Conservation (phyloP, 345 rosid species). For the Gossypium sturtianum region DNA sequence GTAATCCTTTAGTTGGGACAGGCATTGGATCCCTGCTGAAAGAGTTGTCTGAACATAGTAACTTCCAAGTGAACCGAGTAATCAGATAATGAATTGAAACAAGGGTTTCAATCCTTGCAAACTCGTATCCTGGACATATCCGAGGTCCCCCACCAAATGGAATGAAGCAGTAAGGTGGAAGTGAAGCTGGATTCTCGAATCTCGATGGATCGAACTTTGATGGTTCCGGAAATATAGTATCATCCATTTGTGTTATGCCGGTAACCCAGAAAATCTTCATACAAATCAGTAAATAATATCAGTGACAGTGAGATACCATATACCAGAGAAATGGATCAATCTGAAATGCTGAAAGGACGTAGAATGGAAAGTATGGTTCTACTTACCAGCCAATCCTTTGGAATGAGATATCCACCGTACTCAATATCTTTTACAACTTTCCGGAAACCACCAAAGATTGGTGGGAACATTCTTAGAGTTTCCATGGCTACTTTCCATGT, state of each 20-base stretch:
- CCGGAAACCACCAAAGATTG: slow-evolving; percentile 46
- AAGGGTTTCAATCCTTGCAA: slow-evolving; percentile 47
- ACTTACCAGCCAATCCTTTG: slow-evolving; percentile 52
- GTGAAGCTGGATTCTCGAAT: slow-evolving; percentile 39
- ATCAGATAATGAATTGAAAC: slow-evolving; percentile 40
- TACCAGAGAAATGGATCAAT: background rate
- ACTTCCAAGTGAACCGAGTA: slow-evolving; percentile 42
- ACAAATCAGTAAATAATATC: background rate
- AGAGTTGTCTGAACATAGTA: slow-evolving; percentile 25
- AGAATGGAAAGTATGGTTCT: background rate
- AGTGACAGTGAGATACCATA: background rate
- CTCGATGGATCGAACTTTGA: slow-evolving; percentile 38
- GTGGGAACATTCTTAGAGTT: slow-evolving; percentile 40
- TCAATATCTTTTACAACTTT: slow-evolving; percentile 36
- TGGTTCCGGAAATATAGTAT: slow-evolving; percentile 38
- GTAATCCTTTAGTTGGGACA: slow-evolving; percentile 40
- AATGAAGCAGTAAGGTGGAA: slow-evolving; percentile 44
- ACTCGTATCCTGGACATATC: slow-evolving; percentile 51
- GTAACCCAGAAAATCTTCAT: slow-evolving; percentile 6
- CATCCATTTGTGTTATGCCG: slow-evolving; percentile 35
- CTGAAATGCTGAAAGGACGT: background rate
- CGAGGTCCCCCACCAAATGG: slow-evolving; percentile 48
- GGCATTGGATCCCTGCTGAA: slow-evolving; percentile 45
- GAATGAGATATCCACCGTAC: slow-evolving; percentile 37
- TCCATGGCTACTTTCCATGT: slow-evolving; percentile 61